Evolutionary conservation across 768 basidiomycete species (phyloP).

Genomic region (Suillus lakei): DNA sequence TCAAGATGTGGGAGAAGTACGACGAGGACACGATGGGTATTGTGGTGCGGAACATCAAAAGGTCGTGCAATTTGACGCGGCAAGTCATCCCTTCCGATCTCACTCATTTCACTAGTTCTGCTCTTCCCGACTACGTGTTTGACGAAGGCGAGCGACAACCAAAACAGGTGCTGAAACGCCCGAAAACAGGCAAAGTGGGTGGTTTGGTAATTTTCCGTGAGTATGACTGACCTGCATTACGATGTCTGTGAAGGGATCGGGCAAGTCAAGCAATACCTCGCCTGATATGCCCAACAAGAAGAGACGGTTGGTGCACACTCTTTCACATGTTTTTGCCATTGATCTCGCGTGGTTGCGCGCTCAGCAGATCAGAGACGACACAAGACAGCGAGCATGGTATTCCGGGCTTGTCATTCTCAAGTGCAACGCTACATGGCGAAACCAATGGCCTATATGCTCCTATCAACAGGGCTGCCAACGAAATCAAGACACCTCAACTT

Average conservation of each 20-base stretch:
- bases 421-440: conserved; percentile 38
- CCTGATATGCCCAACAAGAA: conserved; percentile 82
- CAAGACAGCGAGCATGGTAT: conserved; percentile 48
- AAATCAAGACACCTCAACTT: conserved; percentile 63
- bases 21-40: conserved; percentile 94
- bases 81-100: conserved; percentile 24
- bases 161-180: conserved; percentile 72
- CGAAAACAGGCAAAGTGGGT: conserved; percentile 65
- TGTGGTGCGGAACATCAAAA: conserved; percentile 90
- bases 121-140: conserved; percentile 82
- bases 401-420: conserved; percentile 36
- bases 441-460: conserved; percentile 43
- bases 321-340: conserved; percentile 23
- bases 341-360: conserved; percentile 35
- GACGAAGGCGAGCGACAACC: conserved; percentile 81
- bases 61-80: conserved; percentile 48
- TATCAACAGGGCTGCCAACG: conserved; percentile 44
- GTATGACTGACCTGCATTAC: conserved; percentile 32
- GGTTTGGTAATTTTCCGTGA: conserved; percentile 17
- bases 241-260: conserved; percentile 51
- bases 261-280: conserved; percentile 65
- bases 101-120: conserved; percentile 52
- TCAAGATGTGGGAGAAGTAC: conserved; percentile 95
- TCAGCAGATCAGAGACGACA: conserved; percentile 47
- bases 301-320: conserved; percentile 65